Conservation (phyloP, 2,329 filamentous ascomycete genomes). For the Hymenoscyphus fructigenus region DNA sequence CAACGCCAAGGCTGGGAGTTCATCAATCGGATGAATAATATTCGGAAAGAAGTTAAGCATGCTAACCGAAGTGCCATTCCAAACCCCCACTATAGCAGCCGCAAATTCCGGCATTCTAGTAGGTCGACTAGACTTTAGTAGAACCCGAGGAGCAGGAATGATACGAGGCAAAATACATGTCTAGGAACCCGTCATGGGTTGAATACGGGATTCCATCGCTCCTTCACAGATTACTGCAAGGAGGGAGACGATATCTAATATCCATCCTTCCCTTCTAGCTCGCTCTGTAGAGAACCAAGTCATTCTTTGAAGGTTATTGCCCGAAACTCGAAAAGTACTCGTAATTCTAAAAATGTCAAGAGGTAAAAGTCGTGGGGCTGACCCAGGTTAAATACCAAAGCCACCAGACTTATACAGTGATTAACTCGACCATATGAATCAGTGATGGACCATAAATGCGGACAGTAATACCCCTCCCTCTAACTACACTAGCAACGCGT, state of each 20-base stretch:
- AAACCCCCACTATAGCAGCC: constrained; percentile 57
- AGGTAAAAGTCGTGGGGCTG: too few relatives aligned
- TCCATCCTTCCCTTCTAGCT: constrained; percentile 46
- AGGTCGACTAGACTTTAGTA: constrained; percentile 57
- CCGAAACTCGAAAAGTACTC: too few relatives aligned
- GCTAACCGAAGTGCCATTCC: constrained; percentile 53
- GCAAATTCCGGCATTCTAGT: constrained; percentile 54
- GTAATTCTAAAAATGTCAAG: neutral
- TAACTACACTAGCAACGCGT: too few relatives aligned
- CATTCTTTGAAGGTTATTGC: neutral
- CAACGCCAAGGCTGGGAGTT: constrained; percentile 49
- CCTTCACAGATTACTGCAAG: constrained; percentile 63
- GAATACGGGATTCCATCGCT: constrained; percentile 56
- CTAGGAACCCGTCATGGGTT: constrained; percentile 57
- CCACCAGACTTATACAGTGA: too few relatives aligned
- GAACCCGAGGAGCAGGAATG: constrained; percentile 60
- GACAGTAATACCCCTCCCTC: too few relatives aligned
- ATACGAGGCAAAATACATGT: constrained; percentile 59
- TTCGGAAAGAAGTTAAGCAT: constrained; percentile 62
- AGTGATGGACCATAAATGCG: too few relatives aligned
- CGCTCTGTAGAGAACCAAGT: constrained; percentile 45
- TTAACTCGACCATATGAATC: too few relatives aligned
- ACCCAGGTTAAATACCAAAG: too few relatives aligned
- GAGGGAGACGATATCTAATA: constrained; percentile 60
- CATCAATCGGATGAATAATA: constrained; percentile 56